Percentiles rank a stretch among this genome's conserved stretches.
phyloP scores from a whole-genome alignment of 108 stramenopile genomes.

The Nitzschia putrida region DNA sequence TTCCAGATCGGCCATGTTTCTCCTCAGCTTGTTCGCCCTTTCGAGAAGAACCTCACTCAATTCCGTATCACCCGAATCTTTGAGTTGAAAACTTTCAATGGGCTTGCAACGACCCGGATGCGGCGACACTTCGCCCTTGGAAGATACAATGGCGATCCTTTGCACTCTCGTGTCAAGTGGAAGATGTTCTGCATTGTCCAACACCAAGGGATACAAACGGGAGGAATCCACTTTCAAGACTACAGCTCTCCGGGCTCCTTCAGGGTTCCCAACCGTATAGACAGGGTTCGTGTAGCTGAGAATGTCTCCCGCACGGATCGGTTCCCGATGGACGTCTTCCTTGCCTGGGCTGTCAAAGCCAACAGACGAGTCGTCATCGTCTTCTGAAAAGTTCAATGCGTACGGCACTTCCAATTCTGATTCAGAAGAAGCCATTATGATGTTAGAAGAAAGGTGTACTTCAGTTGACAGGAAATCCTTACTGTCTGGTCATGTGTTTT shows the following conservation, averaged over 20 bases:
- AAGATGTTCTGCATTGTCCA: constrained; percentile 58
- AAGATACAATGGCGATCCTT: constrained; percentile 50
- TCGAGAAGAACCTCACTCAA: not conserved
- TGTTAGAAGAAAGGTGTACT: no score
- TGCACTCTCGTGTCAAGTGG: constrained; percentile 50
- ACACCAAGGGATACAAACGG: constrained; percentile 22
- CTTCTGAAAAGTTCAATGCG: constrained; percentile 14
- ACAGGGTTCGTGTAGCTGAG: constrained; percentile 64
- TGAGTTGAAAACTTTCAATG: constrained; percentile 22
- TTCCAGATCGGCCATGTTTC: no score
- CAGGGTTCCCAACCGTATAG: constrained; percentile 54
- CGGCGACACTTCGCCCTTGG: constrained; percentile 34
- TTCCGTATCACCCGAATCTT: not conserved
- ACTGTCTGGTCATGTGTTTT: no score
- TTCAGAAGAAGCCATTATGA: not conserved
- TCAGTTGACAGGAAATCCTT: no score
- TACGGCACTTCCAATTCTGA: constrained; percentile 31
- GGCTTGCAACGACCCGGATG: constrained; percentile 57
- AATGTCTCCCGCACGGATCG: constrained; percentile 70
- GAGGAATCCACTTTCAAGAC: constrained; percentile 54
- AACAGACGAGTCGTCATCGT: not conserved
- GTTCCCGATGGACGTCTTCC: constrained; percentile 33
- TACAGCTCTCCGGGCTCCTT: constrained; percentile 49
- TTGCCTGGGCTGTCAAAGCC: constrained; percentile 8
- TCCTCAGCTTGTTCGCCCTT: not conserved